Base-by-base conservation (phyloP, 148 eudicot genomes). In the Drosera capensis region DNA sequence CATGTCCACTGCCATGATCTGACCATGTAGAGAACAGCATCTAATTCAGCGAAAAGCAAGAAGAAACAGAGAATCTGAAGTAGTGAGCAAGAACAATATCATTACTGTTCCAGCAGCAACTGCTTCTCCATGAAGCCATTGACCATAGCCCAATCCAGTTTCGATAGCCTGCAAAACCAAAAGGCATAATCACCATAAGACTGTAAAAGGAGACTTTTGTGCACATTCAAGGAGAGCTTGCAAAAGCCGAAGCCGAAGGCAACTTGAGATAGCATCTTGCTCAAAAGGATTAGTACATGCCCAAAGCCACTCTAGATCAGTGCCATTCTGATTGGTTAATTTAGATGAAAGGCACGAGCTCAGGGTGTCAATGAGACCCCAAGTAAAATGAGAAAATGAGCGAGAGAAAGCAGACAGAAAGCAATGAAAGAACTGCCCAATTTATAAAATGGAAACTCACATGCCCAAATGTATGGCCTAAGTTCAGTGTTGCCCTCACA, bases 1-100 rank as follows among this genome's bases (percentile, higher is more conserved):
- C 99, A 92, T 60, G 66, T 92, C 99, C 46, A 85, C 86, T 26
- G 99, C 99, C 99, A 92, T 92, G 29, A 76, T 94, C 99, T 92
- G 71, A 55, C 60, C 40, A 49, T 3, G 23, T 26, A 19, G 46
- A 7, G 40, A 20, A 5, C 45, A 55, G 14, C 18, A 25, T 26
- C 23, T 19, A 14, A 23, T 37, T 54, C 20, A 55, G 57, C 29
- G 44, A 7, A 39, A 26, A 7, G 5, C 24, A 7, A 22, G 20
- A 29, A 17, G 29, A 15, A 18, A 14, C 21, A 26, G 29, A 39
- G 17, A 17, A 41, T 41, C 2, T 3, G 9, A 41, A n/a, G 45
- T 2, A 0, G 0, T 34, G 38, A 14, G 18, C 11, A 31, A 40
- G 8, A 52, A 19, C 0, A 19, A 34, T 46, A 23, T 19, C 23